These are phyloP conservation scores for Dimargaris xerosporica DNA, from an alignment of 192 early-diverging fungal genomes.

Conservation along the genomic window DNA sequence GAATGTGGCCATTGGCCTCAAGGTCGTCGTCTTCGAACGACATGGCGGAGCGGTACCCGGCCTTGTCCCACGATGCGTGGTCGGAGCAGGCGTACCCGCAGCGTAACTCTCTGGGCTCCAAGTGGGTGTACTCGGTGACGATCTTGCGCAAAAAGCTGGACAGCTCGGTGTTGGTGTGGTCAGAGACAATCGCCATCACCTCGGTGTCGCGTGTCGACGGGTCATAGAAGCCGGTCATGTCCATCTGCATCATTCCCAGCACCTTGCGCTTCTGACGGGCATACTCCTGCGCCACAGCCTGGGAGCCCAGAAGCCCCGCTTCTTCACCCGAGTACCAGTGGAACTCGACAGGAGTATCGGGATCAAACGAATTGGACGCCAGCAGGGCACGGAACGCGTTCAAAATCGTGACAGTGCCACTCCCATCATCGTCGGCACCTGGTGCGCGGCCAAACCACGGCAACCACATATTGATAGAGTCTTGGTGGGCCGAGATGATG, in stretches of 20 bases:
- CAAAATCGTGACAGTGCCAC: conserved; percentile 76
- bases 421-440: conserved; percentile 82
- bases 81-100: conserved; percentile 88
- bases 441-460: conserved; percentile 61
- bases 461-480: conserved; percentile 73
- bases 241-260: conserved; percentile 69
- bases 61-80: conserved; percentile 81
- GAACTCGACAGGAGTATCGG: conserved; percentile 76
- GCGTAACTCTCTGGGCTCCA: conserved; percentile 49
- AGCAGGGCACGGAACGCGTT: conserved; percentile 71
- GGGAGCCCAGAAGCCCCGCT: conserved; percentile 76
- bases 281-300: conserved; percentile 64
- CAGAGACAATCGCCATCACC: conserved; percentile 65
- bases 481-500: conserved; percentile 82
- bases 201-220: no score
- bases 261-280: conserved; percentile 38
- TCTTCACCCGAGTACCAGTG: conserved; percentile 93
- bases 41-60: conserved; percentile 77
- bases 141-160: conserved; percentile 37
- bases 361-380: conserved; percentile 39
- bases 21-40: conserved; percentile 57
- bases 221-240: conserved; percentile 83
- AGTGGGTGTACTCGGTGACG: conserved; percentile 45
- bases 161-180: conserved; percentile 54
- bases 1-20: conserved; percentile 67